A percentile compares a stretch with the other conserved stretches of the same genome.
Evolutionary conservation across 345 rosid genomes (phyloP).

Genomic region (Turnera subulata): DNA sequence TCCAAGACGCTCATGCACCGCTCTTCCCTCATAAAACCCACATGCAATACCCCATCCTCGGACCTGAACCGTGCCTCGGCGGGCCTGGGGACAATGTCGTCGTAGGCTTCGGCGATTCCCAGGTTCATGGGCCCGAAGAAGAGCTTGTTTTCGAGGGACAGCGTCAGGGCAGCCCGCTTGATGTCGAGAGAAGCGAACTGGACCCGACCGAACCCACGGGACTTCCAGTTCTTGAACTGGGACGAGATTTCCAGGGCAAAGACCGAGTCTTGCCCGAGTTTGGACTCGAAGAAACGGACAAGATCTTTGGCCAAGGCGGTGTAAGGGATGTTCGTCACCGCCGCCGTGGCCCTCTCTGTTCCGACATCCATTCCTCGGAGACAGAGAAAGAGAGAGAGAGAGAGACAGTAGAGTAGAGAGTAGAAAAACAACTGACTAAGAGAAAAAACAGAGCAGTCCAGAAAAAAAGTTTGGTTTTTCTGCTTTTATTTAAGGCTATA

Average conservation of each 20-base stretch:
- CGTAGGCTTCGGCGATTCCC: slow-evolving; percentile 48
- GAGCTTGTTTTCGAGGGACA: slow-evolving; percentile 44
- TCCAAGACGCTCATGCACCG: slow-evolving; percentile 56
- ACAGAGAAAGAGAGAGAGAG: background rate
- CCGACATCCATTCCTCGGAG: slow-evolving; percentile 8
- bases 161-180: slow-evolving; percentile 38
- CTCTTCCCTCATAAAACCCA: slow-evolving; percentile 47
- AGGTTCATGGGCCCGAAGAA: slow-evolving; percentile 48
- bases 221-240: slow-evolving; percentile 65
- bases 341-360: slow-evolving; percentile 45
- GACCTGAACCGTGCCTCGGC: slow-evolving; percentile 32
- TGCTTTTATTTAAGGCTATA: too few species aligned
- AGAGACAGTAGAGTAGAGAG: too few species aligned
- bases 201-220: slow-evolving; percentile 72
- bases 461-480: too few species aligned
- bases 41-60: slow-evolving; percentile 42
- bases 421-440: background rate
- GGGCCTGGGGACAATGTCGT: slow-evolving; percentile 72
- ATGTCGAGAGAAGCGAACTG: slow-evolving; percentile 64
- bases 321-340: slow-evolving; percentile 57
- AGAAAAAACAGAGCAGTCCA: too few species aligned
- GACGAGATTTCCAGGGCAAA: slow-evolving; percentile 71
- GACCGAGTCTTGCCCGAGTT: slow-evolving; percentile 59
- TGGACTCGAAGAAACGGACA: slow-evolving; percentile 53
- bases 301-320: slow-evolving; percentile 64